Conservation (phyloP, 768 basidiomycete species). For the Pisolithus sp. region DNA sequence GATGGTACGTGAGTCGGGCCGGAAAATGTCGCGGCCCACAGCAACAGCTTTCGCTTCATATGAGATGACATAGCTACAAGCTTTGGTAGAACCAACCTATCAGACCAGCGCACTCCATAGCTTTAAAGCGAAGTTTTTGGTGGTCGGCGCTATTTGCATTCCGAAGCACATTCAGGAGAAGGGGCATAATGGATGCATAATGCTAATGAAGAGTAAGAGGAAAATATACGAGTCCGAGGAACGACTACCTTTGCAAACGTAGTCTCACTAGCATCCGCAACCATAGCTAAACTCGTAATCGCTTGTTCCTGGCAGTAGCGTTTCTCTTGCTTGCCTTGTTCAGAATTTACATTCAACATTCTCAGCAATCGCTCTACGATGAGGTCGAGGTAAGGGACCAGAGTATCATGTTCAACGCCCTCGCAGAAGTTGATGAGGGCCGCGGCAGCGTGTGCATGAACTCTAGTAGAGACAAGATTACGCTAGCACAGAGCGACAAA, state of each 20-base stretch:
- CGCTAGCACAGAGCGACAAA: background rate
- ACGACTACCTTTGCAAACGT: conserved; percentile 63
- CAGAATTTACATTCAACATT: conserved; percentile 49
- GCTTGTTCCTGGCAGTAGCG: conserved; percentile 84
- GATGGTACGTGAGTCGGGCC: conserved; percentile 65
- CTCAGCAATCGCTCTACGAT: conserved; percentile 61
- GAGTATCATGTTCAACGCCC: conserved; percentile 67
- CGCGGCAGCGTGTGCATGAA: conserved; percentile 81
- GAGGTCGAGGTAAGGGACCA: conserved; percentile 72
- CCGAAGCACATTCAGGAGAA: conserved; percentile 67
- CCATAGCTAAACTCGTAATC: conserved; percentile 84
- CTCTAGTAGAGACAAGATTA: conserved; percentile 36
- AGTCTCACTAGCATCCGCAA: conserved; percentile 76
- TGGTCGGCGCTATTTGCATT: conserved; percentile 66
- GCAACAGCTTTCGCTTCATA: conserved; percentile 56
- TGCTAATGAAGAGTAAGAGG: conserved; percentile 39
- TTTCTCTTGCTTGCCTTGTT: conserved; percentile 34
- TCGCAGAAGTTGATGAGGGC: conserved; percentile 91
- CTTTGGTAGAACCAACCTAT: conserved; percentile 49
- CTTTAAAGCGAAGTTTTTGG: conserved; percentile 66
- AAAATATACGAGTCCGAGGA: background rate
- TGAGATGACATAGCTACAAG: background rate
- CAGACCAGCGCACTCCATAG: conserved; percentile 87
- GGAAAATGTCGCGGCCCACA: conserved; percentile 75
- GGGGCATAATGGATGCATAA: conserved; percentile 74